Conservation (phyloP, 768 basidiomycete species). For the Lactifluus volemus region DNA sequence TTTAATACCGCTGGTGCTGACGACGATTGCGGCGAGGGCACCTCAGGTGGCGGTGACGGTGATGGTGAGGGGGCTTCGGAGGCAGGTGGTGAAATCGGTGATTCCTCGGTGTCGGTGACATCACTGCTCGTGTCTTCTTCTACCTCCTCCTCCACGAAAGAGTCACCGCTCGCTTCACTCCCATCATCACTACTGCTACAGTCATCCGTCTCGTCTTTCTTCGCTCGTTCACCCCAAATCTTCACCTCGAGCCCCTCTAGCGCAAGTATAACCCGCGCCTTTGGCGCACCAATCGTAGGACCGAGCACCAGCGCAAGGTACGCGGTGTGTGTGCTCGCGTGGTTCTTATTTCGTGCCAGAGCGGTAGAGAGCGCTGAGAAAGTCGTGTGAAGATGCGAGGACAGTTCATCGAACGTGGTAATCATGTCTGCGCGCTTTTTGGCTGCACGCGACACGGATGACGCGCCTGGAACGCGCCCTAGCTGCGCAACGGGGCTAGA, state of each 20-base stretch:
- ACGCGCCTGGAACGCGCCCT: constrained; percentile 40
- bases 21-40: constrained; percentile 8
- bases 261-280: constrained; percentile 49
- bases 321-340: constrained; percentile 26
- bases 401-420: constrained; percentile 57
- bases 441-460: constrained; percentile 40
- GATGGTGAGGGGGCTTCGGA: constrained; percentile 26
- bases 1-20: constrained; percentile 6
- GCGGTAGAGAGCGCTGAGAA: constrained; percentile 67
- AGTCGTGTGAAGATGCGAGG: constrained; percentile 66
- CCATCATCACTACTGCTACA: constrained; percentile 13
- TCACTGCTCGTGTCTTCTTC: constrained; percentile 15
- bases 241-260: constrained; percentile 56
- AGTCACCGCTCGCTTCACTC: constrained; percentile 11
- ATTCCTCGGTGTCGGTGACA: neutral
- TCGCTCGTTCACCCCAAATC: constrained; percentile 22
- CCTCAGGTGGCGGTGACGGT: constrained; percentile 20
- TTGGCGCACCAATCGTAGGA: constrained; percentile 52
- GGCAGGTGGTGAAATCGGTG: constrained; percentile 9
- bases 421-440: constrained; percentile 58
- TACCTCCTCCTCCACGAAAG: constrained; percentile 2
- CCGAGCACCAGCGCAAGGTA: constrained; percentile 61
- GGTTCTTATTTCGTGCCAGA: constrained; percentile 32
- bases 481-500: constrained; percentile 60
- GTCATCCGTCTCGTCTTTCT: neutral